These are phyloP conservation scores for Echeveria elegans DNA, from an alignment of 164 flowering plant genomes.

Conservation along the genomic window DNA sequence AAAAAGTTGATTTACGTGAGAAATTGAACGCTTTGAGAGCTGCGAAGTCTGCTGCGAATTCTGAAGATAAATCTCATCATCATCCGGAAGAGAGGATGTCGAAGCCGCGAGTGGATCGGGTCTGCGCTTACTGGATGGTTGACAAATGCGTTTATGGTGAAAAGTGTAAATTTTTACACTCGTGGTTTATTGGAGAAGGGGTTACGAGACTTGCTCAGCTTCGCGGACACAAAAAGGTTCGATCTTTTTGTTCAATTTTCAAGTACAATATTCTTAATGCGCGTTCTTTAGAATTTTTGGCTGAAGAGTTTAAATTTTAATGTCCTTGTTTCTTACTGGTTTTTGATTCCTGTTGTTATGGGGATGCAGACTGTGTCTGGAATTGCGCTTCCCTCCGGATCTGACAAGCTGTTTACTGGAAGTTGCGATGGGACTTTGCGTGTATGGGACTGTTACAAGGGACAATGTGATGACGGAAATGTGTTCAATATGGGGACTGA, in stretches of 20 bases:
- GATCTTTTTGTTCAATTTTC: background rate
- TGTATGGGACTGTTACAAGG: conserved; percentile 25
- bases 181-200: conserved; percentile 1
- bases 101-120: background rate
- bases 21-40: background rate
- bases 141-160: conserved; percentile 3
- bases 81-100: background rate
- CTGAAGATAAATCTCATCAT: background rate
- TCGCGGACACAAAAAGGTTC: conserved; percentile 8
- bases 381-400: conserved; percentile 20
- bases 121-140: background rate
- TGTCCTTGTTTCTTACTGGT: no score
- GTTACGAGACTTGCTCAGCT: background rate
- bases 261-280: no score
- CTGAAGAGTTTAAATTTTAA: background rate
- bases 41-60: background rate
- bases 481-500: conserved; percentile 17
- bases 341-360: background rate
- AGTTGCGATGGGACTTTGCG: conserved; percentile 21
- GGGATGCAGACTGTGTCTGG: conserved; percentile 18
- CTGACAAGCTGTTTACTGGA: conserved; percentile 20
- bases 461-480: conserved; percentile 14
- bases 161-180: background rate
- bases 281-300: background rate
- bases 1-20: background rate